Evolutionary conservation across 164 flowering plant species (phyloP), one percentile per base, ranked within the genome.

Genomic region (Stephania yunnanensis): DNA sequence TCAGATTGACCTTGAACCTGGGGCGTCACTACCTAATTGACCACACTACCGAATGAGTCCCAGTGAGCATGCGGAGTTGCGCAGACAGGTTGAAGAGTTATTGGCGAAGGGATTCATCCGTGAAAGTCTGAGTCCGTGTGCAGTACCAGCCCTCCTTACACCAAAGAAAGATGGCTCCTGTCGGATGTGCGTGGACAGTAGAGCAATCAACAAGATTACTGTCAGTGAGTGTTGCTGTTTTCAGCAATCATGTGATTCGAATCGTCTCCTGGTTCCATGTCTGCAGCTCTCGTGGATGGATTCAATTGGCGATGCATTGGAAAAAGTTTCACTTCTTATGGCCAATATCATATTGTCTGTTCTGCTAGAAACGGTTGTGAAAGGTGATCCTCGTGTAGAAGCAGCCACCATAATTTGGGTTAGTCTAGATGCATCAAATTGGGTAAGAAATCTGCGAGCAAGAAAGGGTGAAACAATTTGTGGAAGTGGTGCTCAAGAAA

Each of bases 351-450:
- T 95, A 67, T 90, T 86, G 80, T 94, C 98, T 17, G 82, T 81
- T 75, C 76, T 95, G 68, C 79, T 89, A 45, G 87, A 89, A 61
- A 92, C 98, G n/a, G 75, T 90, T 42, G 82, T 95, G 70, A 91
- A 90, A 86, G 99, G 99, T 75, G 95, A 96, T 75, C 89, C 92
- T 71, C 87, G 89, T 52, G 83, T 96, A 72, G 70, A 74, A 61
- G 52, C 85, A 5, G 92, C 86, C 63, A 89, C 86, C 69, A 87
- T 96, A 12, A 83, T 84, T 5, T 94, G 99, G 99, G 79, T 84
- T 69, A 83, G 80, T 82, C 87, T 93, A 30, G 90, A 89, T 42
- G 75, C 89, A 63, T 77, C 89, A 13, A 73, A 87, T 44, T 92
- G 97, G 95, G 84, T 90, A 13, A 81, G 89, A 75, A 88, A 82